These are phyloP conservation scores for Mucor plumbeus DNA, from an alignment of 371 early-diverging fungal species.

Conservation along the genomic window DNA sequence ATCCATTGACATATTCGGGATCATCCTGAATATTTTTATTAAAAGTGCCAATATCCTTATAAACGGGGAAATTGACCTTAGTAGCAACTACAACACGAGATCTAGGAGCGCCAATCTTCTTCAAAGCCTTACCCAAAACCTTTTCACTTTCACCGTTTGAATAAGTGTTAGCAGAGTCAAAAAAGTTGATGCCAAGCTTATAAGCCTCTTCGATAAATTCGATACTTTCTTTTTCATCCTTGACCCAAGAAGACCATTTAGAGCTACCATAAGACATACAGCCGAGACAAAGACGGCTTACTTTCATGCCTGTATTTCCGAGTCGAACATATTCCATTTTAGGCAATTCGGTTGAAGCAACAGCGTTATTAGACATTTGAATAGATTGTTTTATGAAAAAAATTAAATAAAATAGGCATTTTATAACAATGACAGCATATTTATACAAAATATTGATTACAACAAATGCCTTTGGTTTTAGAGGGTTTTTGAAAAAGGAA, in stretches of 20 bases:
- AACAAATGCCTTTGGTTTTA: too few relatives aligned
- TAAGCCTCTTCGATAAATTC: constrained; percentile 43
- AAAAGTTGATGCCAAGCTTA: constrained; percentile 56
- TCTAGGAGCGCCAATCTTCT: constrained; percentile 45
- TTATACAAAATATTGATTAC: too few relatives aligned
- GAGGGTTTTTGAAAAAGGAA: too few relatives aligned
- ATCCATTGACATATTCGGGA: constrained; percentile 25
- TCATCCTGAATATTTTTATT: not conserved
- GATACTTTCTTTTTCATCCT: constrained; percentile 43
- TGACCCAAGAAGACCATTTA: constrained; percentile 23
- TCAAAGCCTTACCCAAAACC: constrained; percentile 45
- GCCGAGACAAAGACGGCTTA: constrained; percentile 12
- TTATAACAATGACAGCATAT: too few relatives aligned
- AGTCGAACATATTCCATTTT: constrained; percentile 21
- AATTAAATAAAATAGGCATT: not conserved
- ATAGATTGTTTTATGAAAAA: not conserved
- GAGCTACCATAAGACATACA: constrained; percentile 25
- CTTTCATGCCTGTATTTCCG: constrained; percentile 23
- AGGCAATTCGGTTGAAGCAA: not conserved
- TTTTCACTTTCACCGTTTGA: constrained; percentile 45
- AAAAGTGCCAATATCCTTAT: not conserved
- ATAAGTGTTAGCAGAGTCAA: constrained; percentile 41
- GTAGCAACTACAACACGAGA: constrained; percentile 48
- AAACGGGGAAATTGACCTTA: constrained; percentile 33
- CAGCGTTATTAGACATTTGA: not conserved